phyloP scores from a whole-genome alignment of 257 asterid genomes.

The Penstemon davidsonii region DNA sequence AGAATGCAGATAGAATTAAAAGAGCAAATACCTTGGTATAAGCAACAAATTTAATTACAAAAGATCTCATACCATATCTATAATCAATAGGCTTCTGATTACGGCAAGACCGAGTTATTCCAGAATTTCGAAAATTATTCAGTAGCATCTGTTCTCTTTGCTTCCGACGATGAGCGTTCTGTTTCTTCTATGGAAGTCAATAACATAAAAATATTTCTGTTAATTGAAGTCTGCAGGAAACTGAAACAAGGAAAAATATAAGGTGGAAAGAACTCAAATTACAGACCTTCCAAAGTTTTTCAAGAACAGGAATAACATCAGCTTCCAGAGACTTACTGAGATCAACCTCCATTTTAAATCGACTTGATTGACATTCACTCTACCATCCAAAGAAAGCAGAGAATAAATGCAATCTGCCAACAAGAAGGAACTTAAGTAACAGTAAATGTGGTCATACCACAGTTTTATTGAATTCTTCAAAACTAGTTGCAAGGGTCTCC shows the following conservation, averaged over 20 bases:
- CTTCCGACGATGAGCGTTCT: conserved; percentile 43
- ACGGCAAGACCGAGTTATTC: conserved; percentile 62
- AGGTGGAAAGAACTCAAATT: conserved; percentile 21
- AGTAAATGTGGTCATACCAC: conserved; percentile 50
- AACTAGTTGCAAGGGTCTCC: conserved; percentile 87
- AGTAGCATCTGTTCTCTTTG: conserved; percentile 43
- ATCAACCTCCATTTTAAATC: conserved; percentile 59
- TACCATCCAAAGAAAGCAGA: conserved; percentile 39
- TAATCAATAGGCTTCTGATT: conserved; percentile 57
- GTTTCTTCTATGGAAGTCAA: conserved; percentile 65
- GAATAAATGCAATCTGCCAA: conserved; percentile 26
- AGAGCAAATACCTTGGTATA: not conserved
- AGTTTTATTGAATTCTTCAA: conserved; percentile 67
- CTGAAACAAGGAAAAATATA: conserved; percentile 1
- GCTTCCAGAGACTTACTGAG: conserved; percentile 51
- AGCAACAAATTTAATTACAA: not conserved
- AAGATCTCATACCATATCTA: conserved; percentile 54
- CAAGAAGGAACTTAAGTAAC: conserved; percentile 19
- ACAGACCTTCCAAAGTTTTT: conserved; percentile 71
- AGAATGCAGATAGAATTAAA: conserved; percentile 4
- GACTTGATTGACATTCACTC: conserved; percentile 61
- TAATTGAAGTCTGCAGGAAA: conserved; percentile 23
- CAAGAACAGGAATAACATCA: conserved; percentile 65
- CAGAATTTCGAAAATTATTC: conserved; percentile 40
- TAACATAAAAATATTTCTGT: conserved; percentile 18